Percentiles rank a stretch among this genome's conserved stretches.
These are phyloP conservation scores for Astragalus glycyphyllos DNA, from an alignment of 306 rosid species.

Conservation along the genomic window DNA sequence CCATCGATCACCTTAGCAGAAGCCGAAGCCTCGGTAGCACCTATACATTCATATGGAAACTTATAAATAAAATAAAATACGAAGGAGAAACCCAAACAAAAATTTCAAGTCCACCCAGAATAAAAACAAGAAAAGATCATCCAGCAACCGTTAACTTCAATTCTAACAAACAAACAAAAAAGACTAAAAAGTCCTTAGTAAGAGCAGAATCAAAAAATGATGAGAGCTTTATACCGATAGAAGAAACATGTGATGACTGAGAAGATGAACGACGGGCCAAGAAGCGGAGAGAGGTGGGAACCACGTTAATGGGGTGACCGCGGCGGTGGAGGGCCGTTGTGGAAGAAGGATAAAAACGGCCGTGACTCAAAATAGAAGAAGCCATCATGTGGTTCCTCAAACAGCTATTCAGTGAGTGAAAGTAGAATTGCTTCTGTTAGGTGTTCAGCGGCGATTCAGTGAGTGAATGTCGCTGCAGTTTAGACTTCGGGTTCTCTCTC, in stretches of 20 bases:
- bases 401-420: too few relatives aligned
- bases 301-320: slow-evolving; percentile 34
- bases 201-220: background rate
- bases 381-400: slow-evolving; percentile 47
- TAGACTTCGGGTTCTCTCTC: too few relatives aligned
- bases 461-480: too few relatives aligned
- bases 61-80: background rate
- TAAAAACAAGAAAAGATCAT: too few relatives aligned
- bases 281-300: slow-evolving; percentile 25
- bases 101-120: too few relatives aligned
- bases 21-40: slow-evolving; percentile 54
- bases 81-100: too few relatives aligned
- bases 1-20: slow-evolving; percentile 81
- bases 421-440: too few relatives aligned
- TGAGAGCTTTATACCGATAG: slow-evolving; percentile 46
- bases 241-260: too few relatives aligned
- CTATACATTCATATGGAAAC: slow-evolving; percentile 7
- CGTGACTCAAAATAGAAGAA: slow-evolving; percentile 48
- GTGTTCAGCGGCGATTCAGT: too few relatives aligned
- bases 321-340: slow-evolving; percentile 49
- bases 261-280: too few relatives aligned
- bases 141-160: too few relatives aligned
- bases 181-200: background rate
- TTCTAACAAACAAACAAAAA: too few relatives aligned
- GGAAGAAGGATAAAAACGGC: slow-evolving; percentile 50